Conservation (phyloP, 148 eudicot species). For the Dysphania ambrosioides region DNA sequence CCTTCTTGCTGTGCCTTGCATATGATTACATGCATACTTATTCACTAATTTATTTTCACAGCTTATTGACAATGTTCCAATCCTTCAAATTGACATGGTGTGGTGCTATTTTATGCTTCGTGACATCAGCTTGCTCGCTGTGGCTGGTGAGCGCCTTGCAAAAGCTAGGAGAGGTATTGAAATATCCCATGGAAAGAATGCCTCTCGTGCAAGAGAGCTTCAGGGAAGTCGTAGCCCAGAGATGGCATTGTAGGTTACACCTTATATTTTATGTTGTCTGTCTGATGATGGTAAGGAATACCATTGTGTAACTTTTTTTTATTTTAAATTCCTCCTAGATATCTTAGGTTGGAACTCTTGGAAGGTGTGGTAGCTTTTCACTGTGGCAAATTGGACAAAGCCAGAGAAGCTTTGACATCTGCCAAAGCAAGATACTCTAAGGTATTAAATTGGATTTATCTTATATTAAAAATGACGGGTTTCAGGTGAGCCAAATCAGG, state of each 20-base stretch:
- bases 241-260: slow-evolving; percentile 65
- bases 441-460: slow-evolving; percentile 32
- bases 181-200: slow-evolving; percentile 81
- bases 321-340: slow-evolving; percentile 33
- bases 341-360: slow-evolving; percentile 81
- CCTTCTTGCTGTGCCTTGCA: background rate
- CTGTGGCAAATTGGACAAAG: slow-evolving; percentile 57
- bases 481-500: background rate
- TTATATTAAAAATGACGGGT: background rate
- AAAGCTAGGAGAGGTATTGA: slow-evolving; percentile 78
- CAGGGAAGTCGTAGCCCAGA: slow-evolving; percentile 70
- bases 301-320: slow-evolving; percentile 1
- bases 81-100: slow-evolving; percentile 90
- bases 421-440: slow-evolving; percentile 61
- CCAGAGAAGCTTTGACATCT: slow-evolving; percentile 50
- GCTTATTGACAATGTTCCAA: slow-evolving; percentile 77
- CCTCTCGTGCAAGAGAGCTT: slow-evolving; percentile 68
- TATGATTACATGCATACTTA: background rate
- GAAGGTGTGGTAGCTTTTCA: slow-evolving; percentile 94
- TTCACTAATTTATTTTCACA: slow-evolving; percentile 24
- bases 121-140: slow-evolving; percentile 76
- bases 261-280: slow-evolving; percentile 2
- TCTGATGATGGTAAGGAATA: background rate
- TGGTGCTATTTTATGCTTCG: slow-evolving; percentile 99
- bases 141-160: slow-evolving; percentile 80